Evolutionary conservation across 768 basidiomycete genomes (phyloP).

Genomic region (Trametes punicea): DNA sequence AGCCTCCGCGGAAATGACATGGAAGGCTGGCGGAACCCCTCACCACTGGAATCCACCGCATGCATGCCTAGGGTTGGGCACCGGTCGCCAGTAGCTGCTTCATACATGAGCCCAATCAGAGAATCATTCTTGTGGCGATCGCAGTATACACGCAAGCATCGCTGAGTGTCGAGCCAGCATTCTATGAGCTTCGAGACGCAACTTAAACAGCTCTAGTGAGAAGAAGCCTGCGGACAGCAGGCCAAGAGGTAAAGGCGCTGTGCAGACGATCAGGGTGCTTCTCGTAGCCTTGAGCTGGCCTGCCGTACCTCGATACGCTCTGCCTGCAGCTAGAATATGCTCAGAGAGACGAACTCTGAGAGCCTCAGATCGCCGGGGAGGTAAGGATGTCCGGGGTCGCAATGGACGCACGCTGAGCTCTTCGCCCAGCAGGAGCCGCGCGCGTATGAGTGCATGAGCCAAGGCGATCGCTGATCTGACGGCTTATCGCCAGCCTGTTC

Average conservation of each 20-base stretch:
- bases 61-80: too few relatives aligned
- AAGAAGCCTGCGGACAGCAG: neutral
- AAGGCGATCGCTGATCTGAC: slow-evolving; percentile 4
- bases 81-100: neutral
- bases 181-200: neutral
- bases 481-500: neutral
- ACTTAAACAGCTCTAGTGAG: neutral
- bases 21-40: too few relatives aligned
- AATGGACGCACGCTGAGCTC: neutral
- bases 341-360: too few relatives aligned
- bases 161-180: neutral
- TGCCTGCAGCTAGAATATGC: neutral
- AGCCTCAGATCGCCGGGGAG: too few relatives aligned
- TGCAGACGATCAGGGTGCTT: neutral
- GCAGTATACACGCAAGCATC: neutral
- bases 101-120: neutral
- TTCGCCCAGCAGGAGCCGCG: neutral
- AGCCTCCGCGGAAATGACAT: too few relatives aligned
- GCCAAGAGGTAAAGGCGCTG: neutral
- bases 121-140: neutral
- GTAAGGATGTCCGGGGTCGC: slow-evolving; percentile 7
- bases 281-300: neutral
- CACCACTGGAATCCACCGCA: too few relatives aligned
- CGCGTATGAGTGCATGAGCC: too few relatives aligned
- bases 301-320: neutral